Evolutionary conservation across 371 early-diverging fungal species (phyloP), one percentile per base, ranked within the genome.

Genomic region (Dentiscutata heterogama): DNA sequence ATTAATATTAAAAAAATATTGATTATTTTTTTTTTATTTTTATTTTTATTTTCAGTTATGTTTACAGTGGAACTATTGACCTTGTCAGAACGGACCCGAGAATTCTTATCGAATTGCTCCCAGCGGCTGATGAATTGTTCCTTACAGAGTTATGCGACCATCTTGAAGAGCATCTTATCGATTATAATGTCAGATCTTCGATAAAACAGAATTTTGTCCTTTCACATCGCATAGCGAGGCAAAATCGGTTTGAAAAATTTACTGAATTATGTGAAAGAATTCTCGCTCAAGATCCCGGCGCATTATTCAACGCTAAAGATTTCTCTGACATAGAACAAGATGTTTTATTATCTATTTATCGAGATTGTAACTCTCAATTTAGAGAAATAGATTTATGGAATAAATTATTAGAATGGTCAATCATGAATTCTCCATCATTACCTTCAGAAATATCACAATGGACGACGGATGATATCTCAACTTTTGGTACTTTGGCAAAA

Each of bases 181-280:
- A 46, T 46, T 11, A 10, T 46, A 20, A 16, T 31, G 65, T 3
- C 14, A 29, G 29, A 16, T 22, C 13, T 14, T 65, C 35, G 8
- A 31, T 65, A 65, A 65, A 35, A 65, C 14, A 35, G 7, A 35
- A 65, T 31, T 65, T 65, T 8, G 65, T 65, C 31, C 65, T 65
- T 8, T 31, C 35, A 18, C 65, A 65, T 31, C 27, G 20, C 16
- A 13, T 65, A 18, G 13, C 65, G 20, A 6, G 7, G 0, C 20
- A 65, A 65, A 14, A 6, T 18, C 35, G 35, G 20, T 65, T 65
- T 13, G 3, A 7, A 25, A 65, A 3, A 65, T 65, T 65, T 7
- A 1, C 4, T 35, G 7, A 5, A 18, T 65, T 65, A 18, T 65
- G 22, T 65, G 35, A 65, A 18, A 14, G 3, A 18, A 31, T 35